phyloP scores from a whole-genome alignment of 208 protist species.

The Trypanosoma brucei region DNA sequence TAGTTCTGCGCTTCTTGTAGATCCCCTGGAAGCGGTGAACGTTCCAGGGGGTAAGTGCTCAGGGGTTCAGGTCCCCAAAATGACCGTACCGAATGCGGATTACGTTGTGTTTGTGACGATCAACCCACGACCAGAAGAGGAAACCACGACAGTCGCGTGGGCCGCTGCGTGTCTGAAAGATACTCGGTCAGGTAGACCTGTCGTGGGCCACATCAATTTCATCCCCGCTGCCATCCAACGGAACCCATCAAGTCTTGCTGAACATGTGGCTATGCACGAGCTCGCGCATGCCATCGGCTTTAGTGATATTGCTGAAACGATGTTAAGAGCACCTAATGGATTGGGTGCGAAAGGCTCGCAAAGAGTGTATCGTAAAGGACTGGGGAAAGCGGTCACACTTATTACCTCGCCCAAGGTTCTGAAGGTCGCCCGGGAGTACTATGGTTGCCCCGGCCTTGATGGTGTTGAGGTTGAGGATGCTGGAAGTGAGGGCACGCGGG shows the following conservation, averaged over 20 bases:
- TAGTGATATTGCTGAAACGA: constrained; percentile 16
- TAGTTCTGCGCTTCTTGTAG: constrained; percentile 23
- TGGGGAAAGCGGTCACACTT: constrained; percentile 27
- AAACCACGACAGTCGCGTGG: constrained; percentile 27
- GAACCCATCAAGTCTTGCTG: not conserved
- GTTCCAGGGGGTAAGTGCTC: constrained; percentile 20
- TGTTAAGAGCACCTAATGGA: not conserved
- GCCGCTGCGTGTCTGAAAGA: constrained; percentile 21
- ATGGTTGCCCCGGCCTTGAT: constrained; percentile 42
- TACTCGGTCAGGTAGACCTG: constrained; percentile 22
- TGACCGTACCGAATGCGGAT: constrained; percentile 25
- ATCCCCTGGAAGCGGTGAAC: constrained; percentile 14
- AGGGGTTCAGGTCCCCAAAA: constrained; percentile 2
- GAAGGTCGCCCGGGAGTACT: constrained; percentile 34
- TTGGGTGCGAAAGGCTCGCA: constrained; percentile 7
- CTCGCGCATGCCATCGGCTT: constrained; percentile 62
- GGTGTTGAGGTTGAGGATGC: constrained; percentile 58
- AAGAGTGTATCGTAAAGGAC: constrained; percentile 19
- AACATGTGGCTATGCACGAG: constrained; percentile 44
- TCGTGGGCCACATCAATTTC: constrained; percentile 69
- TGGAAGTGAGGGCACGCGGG: constrained; percentile 38
- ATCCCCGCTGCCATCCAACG: constrained; percentile 26
- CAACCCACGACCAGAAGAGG: constrained; percentile 11
- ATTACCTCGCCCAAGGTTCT: constrained; percentile 41
- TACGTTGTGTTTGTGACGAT: constrained; percentile 47